A percentile compares a stretch with the other conserved stretches of the same genome.
phyloP scores from a whole-genome alignment of 768 basidiomycete genomes.

The Kwoniella shandongensis region DNA sequence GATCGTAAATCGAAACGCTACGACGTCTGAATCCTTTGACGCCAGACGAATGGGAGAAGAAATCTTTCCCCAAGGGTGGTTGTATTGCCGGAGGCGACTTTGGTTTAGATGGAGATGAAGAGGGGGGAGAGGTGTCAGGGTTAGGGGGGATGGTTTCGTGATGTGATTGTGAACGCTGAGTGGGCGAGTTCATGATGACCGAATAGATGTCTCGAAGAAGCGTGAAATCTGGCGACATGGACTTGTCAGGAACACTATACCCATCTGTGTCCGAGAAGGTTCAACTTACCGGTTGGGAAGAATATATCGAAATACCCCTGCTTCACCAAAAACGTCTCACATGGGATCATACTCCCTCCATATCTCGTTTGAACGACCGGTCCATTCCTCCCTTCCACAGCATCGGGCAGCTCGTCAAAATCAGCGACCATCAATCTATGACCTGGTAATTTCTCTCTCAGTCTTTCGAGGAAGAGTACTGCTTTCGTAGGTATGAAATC shows the following conservation, averaged over 20 bases:
- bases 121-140: conserved; percentile 42
- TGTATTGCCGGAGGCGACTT: conserved; percentile 53
- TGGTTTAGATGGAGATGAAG: conserved; percentile 56
- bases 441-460: conserved; percentile 79
- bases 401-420: conserved; percentile 82
- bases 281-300: conserved; percentile 71
- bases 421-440: conserved; percentile 94
- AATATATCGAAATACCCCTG: conserved; percentile 98
- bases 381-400: conserved; percentile 72
- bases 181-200: conserved; percentile 61
- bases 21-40: conserved; percentile 73
- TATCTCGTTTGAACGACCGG: conserved; percentile 96
- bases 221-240: conserved; percentile 62
- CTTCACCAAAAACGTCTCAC: conserved; percentile 82
- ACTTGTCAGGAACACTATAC: not conserved
- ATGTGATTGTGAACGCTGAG: conserved; percentile 38
- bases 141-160: conserved; percentile 24
- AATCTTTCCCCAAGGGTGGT: conserved; percentile 22
- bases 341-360: conserved; percentile 79
- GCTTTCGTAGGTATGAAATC: conserved; percentile 94
- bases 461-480: conserved; percentile 74
- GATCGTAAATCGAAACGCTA: conserved; percentile 78
- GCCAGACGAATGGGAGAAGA: conserved; percentile 62
- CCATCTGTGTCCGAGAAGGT: too few species aligned
- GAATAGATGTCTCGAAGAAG: conserved; percentile 88